These are phyloP conservation scores for Penium margaritaceum DNA, from an alignment of 139 green algal genomes.

Conservation along the genomic window DNA sequence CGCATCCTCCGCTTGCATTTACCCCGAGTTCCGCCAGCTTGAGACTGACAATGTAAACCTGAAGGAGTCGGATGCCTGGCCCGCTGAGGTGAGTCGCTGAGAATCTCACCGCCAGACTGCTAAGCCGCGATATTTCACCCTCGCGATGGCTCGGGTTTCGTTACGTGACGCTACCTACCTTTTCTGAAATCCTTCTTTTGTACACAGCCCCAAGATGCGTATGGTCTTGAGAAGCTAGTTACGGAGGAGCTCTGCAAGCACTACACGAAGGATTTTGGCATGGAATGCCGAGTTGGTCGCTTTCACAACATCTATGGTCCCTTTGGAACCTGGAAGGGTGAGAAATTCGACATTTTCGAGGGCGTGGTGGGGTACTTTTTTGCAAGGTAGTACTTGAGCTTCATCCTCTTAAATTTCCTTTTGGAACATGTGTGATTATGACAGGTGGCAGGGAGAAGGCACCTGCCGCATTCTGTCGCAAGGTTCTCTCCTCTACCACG, in stretches of 20 bases:
- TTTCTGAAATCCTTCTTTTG: too few relatives aligned
- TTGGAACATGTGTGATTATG: too few relatives aligned
- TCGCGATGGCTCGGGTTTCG: too few relatives aligned
- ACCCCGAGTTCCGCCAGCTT: slow-evolving; percentile 91
- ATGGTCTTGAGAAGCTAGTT: slow-evolving; percentile 96
- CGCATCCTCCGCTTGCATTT: slow-evolving; percentile 93
- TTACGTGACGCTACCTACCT: too few relatives aligned
- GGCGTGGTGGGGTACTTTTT: too few relatives aligned
- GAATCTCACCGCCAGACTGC: too few relatives aligned
- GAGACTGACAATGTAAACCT: slow-evolving; percentile 78
- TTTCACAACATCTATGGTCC: slow-evolving; percentile 84
- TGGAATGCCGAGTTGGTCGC: slow-evolving; percentile 84
- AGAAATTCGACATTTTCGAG: too few relatives aligned
- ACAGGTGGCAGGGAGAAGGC: slow-evolving; percentile 93
- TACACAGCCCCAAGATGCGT: slow-evolving; percentile 97
- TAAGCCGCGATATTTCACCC: too few relatives aligned
- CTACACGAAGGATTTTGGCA: slow-evolving; percentile 95
- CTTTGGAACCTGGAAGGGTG: slow-evolving; percentile 95
- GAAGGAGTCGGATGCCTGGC: slow-evolving; percentile 92
- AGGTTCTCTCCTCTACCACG: slow-evolving; percentile 72
- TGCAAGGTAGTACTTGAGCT: too few relatives aligned
- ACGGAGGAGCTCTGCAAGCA: slow-evolving; percentile 96
- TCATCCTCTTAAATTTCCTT: too few relatives aligned
- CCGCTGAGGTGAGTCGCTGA: slow-evolving; percentile 70
- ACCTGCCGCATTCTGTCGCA: slow-evolving; percentile 95